Percentiles rank a stretch among this genome's conserved stretches.
These are phyloP conservation scores for Staphylotrichum longicolle DNA, from an alignment of 495 filamentous ascomycete species.

Conservation along the genomic window DNA sequence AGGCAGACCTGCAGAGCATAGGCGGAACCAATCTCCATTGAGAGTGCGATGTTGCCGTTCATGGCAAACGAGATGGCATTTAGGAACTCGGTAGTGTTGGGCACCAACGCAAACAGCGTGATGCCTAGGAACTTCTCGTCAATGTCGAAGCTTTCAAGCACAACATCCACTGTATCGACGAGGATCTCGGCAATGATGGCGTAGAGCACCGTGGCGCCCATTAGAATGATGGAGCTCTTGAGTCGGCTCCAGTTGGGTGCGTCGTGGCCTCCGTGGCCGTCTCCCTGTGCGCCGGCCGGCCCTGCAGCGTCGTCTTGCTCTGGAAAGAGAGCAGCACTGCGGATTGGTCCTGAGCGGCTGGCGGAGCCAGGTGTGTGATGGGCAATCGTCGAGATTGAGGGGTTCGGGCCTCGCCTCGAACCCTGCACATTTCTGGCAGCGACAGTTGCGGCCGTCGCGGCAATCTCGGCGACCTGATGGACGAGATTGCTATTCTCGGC, in stretches of 20 bases:
- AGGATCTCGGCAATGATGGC: constrained; percentile 96
- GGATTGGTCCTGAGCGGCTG: constrained; percentile 36
- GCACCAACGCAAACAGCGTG: constrained; percentile 93
- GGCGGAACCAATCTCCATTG: constrained; percentile 98
- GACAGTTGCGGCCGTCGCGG: constrained; percentile 84
- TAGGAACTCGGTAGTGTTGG: constrained; percentile 97
- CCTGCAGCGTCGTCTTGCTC: constrained; percentile 42
- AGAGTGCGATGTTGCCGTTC: constrained; percentile 99
- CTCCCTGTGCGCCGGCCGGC: constrained; percentile 36
- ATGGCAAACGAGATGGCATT: constrained; percentile 99
- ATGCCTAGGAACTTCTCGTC: constrained; percentile 98
- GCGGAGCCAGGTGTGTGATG: constrained; percentile 26
- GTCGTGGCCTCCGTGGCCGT: constrained; percentile 76
- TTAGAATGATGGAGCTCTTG: constrained; percentile 84
- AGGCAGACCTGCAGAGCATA: constrained; percentile 97
- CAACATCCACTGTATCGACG: constrained; percentile 93
- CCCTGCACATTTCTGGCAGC: constrained; percentile 71
- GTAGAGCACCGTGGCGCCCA: constrained; percentile 88
- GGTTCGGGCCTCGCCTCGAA: constrained; percentile 25
- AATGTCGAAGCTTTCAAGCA: constrained; percentile 82
- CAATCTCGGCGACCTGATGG: constrained; percentile 84
- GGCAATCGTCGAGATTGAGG: constrained; percentile 23
- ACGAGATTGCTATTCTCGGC: constrained; percentile 78
- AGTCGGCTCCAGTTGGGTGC: constrained; percentile 94
- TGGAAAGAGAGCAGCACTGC: constrained; percentile 39